Evolutionary conservation across 768 basidiomycete species (phyloP), one percentile per base, ranked within the genome.

Genomic region (Lentinula aciculospora): DNA sequence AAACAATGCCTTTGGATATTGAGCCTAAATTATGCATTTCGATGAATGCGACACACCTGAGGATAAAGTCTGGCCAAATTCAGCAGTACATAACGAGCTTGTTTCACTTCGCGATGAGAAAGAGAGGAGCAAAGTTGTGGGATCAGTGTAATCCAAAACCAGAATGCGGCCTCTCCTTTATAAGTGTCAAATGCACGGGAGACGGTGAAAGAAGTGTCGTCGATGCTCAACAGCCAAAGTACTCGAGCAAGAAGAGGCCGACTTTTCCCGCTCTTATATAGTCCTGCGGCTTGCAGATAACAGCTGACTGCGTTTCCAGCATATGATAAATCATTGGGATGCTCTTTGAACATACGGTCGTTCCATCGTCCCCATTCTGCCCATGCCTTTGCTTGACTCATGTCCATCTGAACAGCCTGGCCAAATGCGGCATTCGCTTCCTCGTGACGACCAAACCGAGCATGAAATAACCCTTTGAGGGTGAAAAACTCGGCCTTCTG

Each of bases 401-500:
- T 89, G 68, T 99, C 97, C 71, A 98, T 82, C 70, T 98, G 94
- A 32, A 98, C 92, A 31, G 97, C 97, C 72, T 92, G 92, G 7
- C 92, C 91, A 69, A 98, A 98, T 17, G 95, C 91, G 47, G 81
- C 74, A 62, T 92, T 94, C 25, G 97, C 94, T 6, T 98, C 96
- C 3, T 97, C 93, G 61, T 83, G 82, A 51, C 89, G 87, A 28
- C 83, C 84, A 44, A 92, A 84, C 59, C 89, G 85, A 45, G 94
- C 90, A 63, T 96, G 87, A 76, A 99, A 99, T 92, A 99, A 95
- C 39, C 93, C 97, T 72, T 99, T 99, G 67, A 98, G 76, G 3
- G 95, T 98, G 71, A 93, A 93, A 73, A 99, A 99, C 69, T 99
- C 96, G 45, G 97, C 94, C 69, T 99, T 99, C 69, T 99, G 97